Conservation (phyloP, 495 filamentous ascomycete species). For the Chaetomium cochliodes region DNA sequence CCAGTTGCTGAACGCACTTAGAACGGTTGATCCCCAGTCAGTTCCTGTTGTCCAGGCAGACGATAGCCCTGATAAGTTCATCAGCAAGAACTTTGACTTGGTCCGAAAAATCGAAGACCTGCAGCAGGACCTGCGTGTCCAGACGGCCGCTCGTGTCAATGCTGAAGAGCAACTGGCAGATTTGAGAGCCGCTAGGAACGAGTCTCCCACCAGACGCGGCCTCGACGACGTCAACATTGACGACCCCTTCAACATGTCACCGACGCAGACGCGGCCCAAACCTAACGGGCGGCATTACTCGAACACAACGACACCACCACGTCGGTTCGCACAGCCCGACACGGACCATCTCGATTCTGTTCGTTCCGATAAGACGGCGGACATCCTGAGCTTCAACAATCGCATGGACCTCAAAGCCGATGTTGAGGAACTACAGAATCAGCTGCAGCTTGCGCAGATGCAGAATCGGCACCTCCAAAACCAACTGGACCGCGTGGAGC, state of each 20-base stretch:
- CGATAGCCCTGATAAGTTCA: constrained; percentile 46
- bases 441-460: constrained; percentile 94
- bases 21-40: constrained; percentile 78
- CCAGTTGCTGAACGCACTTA: constrained; percentile 77
- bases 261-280: constrained; percentile 70
- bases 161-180: constrained; percentile 83
- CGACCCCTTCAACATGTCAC: constrained; percentile 73
- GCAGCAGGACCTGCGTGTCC: constrained; percentile 78
- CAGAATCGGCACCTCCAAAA: constrained; percentile 91
- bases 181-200: constrained; percentile 69
- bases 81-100: constrained; percentile 68
- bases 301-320: constrained; percentile 71
- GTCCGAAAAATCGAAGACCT: constrained; percentile 87
- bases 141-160: constrained; percentile 76
- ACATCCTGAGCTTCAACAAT: constrained; percentile 84
- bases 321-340: constrained; percentile 65
- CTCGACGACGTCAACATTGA: constrained; percentile 89
- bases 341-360: constrained; percentile 67
- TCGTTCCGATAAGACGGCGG: constrained; percentile 84
- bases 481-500: constrained; percentile 67
- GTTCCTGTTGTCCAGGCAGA: constrained; percentile 47
- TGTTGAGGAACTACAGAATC: constrained; percentile 89
- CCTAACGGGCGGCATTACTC: constrained; percentile 71
- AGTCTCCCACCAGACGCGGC: constrained; percentile 66
- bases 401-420: constrained; percentile 90